These are phyloP conservation scores for Ogataea haglerorum DNA, from an alignment of 805 yeast species.

Conservation along the genomic window DNA sequence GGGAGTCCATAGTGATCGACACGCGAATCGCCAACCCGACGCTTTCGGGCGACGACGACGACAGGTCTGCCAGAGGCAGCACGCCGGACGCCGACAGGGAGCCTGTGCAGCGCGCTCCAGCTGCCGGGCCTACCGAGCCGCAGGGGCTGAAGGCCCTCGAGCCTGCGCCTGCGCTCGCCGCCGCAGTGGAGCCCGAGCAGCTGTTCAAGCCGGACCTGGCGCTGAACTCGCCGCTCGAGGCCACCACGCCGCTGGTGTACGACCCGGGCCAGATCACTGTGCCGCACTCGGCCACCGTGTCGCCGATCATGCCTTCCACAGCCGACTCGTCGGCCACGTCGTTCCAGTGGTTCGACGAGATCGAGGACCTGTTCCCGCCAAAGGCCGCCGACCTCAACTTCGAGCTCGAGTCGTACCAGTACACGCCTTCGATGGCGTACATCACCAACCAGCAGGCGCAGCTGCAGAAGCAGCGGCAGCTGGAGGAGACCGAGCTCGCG, in stretches of 20 bases:
- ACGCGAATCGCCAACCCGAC: slow-evolving; percentile 35
- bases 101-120: not conserved
- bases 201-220: slow-evolving; percentile 8
- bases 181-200: not conserved
- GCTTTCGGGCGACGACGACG: slow-evolving; percentile 9
- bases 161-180: not conserved
- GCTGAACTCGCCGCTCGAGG: slow-evolving; percentile 13
- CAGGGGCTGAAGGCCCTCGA: no score
- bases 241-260: slow-evolving; percentile 11
- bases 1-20: slow-evolving; percentile 29
- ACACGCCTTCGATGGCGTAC: slow-evolving; percentile 19
- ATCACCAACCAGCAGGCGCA: slow-evolving; percentile 16
- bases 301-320: slow-evolving; percentile 3
- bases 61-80: not conserved
- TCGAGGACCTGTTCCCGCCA: slow-evolving; percentile 11
- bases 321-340: slow-evolving; percentile 8
- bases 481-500: slow-evolving; percentile 6
- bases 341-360: slow-evolving; percentile 17
- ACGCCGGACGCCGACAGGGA: not conserved
- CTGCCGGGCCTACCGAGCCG: not conserved
- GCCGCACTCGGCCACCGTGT: slow-evolving; percentile 1
- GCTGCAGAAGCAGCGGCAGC: slow-evolving; percentile 13
- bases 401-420: slow-evolving; percentile 10
- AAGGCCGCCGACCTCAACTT: slow-evolving; percentile 1
- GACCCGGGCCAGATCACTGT: not conserved